These are phyloP conservation scores for Colletotrichum chlorophyti DNA, from an alignment of 2,329 filamentous ascomycete genomes.

Conservation along the genomic window DNA sequence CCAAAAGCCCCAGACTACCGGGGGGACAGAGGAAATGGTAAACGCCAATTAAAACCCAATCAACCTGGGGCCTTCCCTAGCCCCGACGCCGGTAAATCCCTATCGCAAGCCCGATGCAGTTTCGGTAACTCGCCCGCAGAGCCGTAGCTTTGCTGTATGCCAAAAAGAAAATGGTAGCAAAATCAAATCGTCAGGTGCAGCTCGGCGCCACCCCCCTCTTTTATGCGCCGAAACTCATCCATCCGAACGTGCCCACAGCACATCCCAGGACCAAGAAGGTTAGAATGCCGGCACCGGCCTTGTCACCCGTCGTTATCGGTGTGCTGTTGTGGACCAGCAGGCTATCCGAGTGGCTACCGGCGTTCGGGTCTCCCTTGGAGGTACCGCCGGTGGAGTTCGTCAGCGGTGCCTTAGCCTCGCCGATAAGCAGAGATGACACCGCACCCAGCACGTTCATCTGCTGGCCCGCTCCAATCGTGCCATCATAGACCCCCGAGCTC, in stretches of 20 bases:
- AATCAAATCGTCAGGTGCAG: conserved; percentile 18
- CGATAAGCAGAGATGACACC: conserved; percentile 58
- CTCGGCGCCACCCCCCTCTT: not conserved
- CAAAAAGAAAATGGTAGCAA: conserved; percentile 3
- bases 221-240: conserved; percentile 54
- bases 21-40: conserved; percentile 31
- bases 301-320: conserved; percentile 51
- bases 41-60: conserved; percentile 33
- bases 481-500: conserved; percentile 58
- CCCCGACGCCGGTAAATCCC: conserved; percentile 23
- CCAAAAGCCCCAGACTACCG: not conserved
- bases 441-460: conserved; percentile 65
- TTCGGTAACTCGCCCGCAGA: conserved; percentile 9
- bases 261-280: conserved; percentile 52
- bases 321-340: conserved; percentile 37
- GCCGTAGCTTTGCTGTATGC: conserved; percentile 9
- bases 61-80: conserved; percentile 10
- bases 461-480: conserved; percentile 63
- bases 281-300: conserved; percentile 54
- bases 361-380: conserved; percentile 50
- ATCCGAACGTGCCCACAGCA: conserved; percentile 49
- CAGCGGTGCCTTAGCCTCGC: conserved; percentile 46
- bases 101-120: not conserved
- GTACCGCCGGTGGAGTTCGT: conserved; percentile 59
- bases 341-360: conserved; percentile 45